Evolutionary conservation across 169 alveolate genomes (phyloP).

Genomic region (Perkinsus chesapeaki): DNA sequence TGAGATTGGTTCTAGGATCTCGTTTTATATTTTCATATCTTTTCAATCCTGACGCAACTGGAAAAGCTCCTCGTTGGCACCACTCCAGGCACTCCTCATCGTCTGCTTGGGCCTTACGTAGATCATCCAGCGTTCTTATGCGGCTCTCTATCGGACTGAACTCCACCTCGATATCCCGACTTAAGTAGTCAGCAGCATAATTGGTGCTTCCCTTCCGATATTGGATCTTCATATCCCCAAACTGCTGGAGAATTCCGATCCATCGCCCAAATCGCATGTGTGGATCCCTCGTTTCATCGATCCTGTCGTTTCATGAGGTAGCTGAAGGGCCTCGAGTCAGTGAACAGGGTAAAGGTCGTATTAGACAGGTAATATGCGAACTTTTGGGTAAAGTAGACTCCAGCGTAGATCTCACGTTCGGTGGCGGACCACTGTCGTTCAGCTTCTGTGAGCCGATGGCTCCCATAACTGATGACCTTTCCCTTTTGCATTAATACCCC

Average conservation of each 20-base stretch:
- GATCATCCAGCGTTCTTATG: background rate
- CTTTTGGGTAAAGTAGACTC: background rate
- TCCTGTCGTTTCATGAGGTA: background rate
- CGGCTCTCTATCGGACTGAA: background rate
- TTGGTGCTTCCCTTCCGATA: background rate
- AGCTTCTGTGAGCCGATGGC: background rate
- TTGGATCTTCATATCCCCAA: background rate
- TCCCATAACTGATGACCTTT: background rate
- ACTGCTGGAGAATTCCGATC: background rate
- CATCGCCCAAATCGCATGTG: background rate
- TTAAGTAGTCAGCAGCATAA: background rate
- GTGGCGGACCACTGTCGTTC: background rate
- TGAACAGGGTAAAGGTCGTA: background rate
- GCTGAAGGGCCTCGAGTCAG: background rate
- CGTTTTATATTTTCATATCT: background rate
- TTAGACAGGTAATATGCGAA: background rate
- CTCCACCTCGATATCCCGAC: background rate
- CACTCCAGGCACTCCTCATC: background rate
- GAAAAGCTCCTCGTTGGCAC: background rate
- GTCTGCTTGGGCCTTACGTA: background rate
- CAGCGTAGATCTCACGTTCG: background rate
- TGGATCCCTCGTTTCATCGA: no score
- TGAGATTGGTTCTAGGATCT: background rate
- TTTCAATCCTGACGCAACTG: background rate
- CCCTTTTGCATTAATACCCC: background rate